Conservation (phyloP, 2,329 filamentous ascomycete species). For the Bipolaris bicolor region DNA sequence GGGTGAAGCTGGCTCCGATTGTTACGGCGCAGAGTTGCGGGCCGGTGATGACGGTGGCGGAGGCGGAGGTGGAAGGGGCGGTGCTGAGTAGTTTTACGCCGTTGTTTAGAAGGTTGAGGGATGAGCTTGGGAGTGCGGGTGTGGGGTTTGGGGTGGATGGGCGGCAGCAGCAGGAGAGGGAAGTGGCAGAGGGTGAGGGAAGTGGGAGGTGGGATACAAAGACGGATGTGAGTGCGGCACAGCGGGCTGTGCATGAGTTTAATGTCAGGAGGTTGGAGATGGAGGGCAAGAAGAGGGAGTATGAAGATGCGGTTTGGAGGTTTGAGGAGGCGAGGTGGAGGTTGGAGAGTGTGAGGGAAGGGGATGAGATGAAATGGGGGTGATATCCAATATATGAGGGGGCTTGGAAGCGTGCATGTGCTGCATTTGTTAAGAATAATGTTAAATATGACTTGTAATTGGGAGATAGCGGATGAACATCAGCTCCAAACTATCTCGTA, state of each 20-base stretch:
- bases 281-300: slow-evolving; percentile 1
- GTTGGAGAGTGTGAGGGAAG: slow-evolving; percentile 8
- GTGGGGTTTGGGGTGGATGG: neutral
- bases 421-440: too few species aligned
- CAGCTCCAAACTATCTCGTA: too few species aligned
- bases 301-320: slow-evolving; percentile 4
- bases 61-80: neutral
- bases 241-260: slow-evolving; percentile 14
- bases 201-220: neutral
- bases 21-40: too few species aligned
- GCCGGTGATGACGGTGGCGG: neutral
- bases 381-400: neutral
- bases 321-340: slow-evolving; percentile 11
- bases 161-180: neutral
- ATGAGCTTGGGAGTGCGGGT: neutral
- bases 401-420: too few species aligned
- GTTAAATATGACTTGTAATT: too few species aligned
- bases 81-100: slow-evolving; percentile 1
- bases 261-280: slow-evolving; percentile 12
- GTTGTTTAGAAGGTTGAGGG: neutral
- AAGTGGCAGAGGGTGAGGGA: too few species aligned
- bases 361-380: too few species aligned
- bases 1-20: too few species aligned
- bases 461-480: too few species aligned
- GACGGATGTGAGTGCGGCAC: slow-evolving; percentile 5